These are phyloP conservation scores for Gynostemma pentaphyllum DNA, from an alignment of 306 rosid genomes.

Conservation along the genomic window DNA sequence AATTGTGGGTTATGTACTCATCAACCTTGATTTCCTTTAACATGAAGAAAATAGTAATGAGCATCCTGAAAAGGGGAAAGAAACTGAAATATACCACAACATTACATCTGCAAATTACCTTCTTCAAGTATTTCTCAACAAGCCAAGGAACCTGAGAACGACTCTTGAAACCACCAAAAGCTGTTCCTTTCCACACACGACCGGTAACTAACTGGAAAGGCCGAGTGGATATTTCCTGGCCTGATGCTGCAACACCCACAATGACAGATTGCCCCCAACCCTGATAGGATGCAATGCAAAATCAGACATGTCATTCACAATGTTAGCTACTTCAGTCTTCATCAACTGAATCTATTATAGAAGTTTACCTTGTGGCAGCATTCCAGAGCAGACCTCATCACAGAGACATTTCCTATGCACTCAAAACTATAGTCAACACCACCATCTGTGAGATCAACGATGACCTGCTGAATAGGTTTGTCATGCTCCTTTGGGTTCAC, in stretches of 20 bases:
- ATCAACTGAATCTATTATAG: neutral
- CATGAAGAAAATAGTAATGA: neutral
- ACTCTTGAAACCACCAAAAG: constrained; percentile 96
- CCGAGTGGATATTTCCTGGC: constrained; percentile 82
- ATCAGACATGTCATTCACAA: neutral
- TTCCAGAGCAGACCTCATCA: too few species aligned
- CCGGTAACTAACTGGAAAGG: constrained; percentile 97
- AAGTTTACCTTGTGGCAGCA: too few species aligned
- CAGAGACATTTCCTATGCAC: too few species aligned
- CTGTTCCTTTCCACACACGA: constrained; percentile 98
- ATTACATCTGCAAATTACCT: constrained; percentile 27
- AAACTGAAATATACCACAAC: neutral
- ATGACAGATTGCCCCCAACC: constrained; percentile 96
- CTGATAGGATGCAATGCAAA: constrained; percentile 27
- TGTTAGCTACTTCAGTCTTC: neutral
- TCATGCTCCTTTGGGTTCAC: constrained; percentile 87
- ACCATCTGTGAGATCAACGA: constrained; percentile 78
- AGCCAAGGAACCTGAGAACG: constrained; percentile 96
- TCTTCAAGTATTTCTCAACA: constrained; percentile 87
- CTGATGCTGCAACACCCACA: constrained; percentile 93
- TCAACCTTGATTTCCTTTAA: constrained; percentile 96
- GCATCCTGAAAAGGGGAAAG: too few species aligned
- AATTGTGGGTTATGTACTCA: constrained; percentile 79
- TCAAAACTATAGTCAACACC: constrained; percentile 96
- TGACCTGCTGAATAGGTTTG: constrained; percentile 82